phyloP scores from a whole-genome alignment of 768 basidiomycete genomes.

The Hygrocybe punicea region DNA sequence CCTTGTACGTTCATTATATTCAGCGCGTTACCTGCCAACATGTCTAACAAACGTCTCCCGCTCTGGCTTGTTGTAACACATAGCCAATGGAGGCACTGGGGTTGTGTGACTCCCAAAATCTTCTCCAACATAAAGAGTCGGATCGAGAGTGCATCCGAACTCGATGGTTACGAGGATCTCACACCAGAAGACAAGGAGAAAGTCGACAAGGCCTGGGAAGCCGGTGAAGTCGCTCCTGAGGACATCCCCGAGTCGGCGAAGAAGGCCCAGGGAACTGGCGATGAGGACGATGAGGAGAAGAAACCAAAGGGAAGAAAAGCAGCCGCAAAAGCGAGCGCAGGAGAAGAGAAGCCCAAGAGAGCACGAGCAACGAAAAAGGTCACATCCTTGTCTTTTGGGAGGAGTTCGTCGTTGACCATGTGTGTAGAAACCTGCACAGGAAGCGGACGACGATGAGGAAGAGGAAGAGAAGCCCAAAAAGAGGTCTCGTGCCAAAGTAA shows the following conservation, averaged over 20 bases:
- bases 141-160: constrained; percentile 56
- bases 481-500: constrained; percentile 32
- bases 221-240: constrained; percentile 74
- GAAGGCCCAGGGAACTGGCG: constrained; percentile 50
- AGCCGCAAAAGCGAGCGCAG: constrained; percentile 33
- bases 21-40: not conserved
- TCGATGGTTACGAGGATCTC: constrained; percentile 85
- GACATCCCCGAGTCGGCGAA: constrained; percentile 76
- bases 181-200: constrained; percentile 65
- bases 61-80: too few relatives aligned
- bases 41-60: too few relatives aligned
- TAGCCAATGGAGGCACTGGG: constrained; percentile 80
- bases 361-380: constrained; percentile 10
- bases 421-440: constrained; percentile 27
- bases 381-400: constrained; percentile 18
- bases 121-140: constrained; percentile 66
- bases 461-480: constrained; percentile 47
- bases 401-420: not conserved
- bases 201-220: constrained; percentile 68
- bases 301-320: constrained; percentile 52
- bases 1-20: constrained; percentile 48
- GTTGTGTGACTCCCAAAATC: constrained; percentile 71
- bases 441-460: constrained; percentile 51
- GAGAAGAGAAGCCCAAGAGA: constrained; percentile 31
- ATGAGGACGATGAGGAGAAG: constrained; percentile 41